phyloP scores from a whole-genome alignment of 2,329 filamentous ascomycete genomes.

The Stylonectria norvegica region DNA sequence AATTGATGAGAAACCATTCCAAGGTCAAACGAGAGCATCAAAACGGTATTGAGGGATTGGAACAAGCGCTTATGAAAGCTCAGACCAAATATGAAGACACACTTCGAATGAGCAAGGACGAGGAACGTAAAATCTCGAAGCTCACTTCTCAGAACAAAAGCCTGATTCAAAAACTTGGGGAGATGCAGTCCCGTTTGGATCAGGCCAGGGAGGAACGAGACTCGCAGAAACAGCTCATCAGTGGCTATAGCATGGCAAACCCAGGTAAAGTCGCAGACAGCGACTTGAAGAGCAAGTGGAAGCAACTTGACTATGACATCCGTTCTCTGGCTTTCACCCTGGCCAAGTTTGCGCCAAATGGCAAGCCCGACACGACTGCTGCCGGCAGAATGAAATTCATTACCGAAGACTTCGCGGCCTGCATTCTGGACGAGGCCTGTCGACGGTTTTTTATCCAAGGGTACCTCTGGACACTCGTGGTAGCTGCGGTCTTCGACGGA shows the following conservation, averaged over 20 bases:
- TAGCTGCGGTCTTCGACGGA: background rate
- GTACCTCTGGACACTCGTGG: constrained; percentile 5
- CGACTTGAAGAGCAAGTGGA: constrained; percentile 12
- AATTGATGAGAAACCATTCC: too few relatives aligned
- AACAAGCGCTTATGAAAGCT: too few relatives aligned
- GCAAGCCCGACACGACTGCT: fast-evolving
- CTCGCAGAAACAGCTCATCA: background rate
- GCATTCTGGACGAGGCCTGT: background rate
- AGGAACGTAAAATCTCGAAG: too few relatives aligned
- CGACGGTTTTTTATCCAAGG: background rate
- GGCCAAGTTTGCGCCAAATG: fast-evolving
- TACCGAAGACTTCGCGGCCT: fast-evolving
- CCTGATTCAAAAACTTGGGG: too few relatives aligned
- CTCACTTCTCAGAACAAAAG: too few relatives aligned
- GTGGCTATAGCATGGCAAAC: background rate
- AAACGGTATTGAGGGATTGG: too few relatives aligned
- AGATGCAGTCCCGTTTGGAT: too few relatives aligned
- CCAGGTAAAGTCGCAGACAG: constrained; percentile 13
- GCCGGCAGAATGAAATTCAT: fast-evolving
- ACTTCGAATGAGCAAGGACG: background rate
- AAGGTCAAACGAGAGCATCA: too few relatives aligned
- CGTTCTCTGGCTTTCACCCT: constrained; percentile 6
- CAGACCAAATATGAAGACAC: too few relatives aligned
- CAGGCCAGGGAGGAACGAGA: too few relatives aligned
- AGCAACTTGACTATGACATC: constrained; percentile 16